Evolutionary conservation across 805 yeast genomes (phyloP), one percentile per base, ranked within the genome.

Genomic region (Candida palmyrensis): DNA sequence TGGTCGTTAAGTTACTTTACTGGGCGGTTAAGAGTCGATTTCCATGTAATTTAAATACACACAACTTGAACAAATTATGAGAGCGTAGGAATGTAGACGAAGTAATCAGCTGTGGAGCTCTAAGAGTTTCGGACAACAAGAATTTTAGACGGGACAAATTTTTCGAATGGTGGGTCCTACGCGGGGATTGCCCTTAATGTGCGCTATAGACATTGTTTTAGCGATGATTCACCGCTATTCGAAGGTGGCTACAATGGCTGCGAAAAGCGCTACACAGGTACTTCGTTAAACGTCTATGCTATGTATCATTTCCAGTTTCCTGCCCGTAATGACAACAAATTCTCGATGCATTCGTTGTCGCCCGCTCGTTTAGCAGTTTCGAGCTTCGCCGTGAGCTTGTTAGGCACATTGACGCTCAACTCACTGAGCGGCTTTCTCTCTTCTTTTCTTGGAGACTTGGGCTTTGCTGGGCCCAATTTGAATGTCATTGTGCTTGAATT

Each of bases 1-100:
- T 79, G 89, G 95, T 57, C 69, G 66, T 58, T 65, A 58, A 56
- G 39, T 51, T 44, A 42, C 35, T 43, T 42, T 45, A 45, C 49
- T 47, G 43, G 40, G 40, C 37, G 43, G 40, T 39, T 36, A 32
- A 29, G 18, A 10, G 11, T 27, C 15, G 25, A 35, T 35, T 33
- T 36, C 45, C 48, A 42, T 44, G 48, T 44, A 44, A 44, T 44
- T 44, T 44, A 44, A 44, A n/a, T n/a, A n/a, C n/a, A n/a, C n/a
- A n/a, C n/a, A n/a, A n/a, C n/a, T n/a, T n/a, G n/a, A n/a, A n/a
- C n/a, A n/a, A n/a, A n/a, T n/a, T n/a, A n/a, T n/a, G n/a, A n/a
- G n/a, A n/a, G n/a, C n/a, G n/a, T n/a, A n/a, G n/a, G n/a, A n/a
- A n/a, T n/a, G n/a, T n/a, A n/a, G n/a, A n/a, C n/a, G n/a, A n/a